Evolutionary conservation across 371 early-diverging fungal species (phyloP).

Genomic region (Mortierella sp.): DNA sequence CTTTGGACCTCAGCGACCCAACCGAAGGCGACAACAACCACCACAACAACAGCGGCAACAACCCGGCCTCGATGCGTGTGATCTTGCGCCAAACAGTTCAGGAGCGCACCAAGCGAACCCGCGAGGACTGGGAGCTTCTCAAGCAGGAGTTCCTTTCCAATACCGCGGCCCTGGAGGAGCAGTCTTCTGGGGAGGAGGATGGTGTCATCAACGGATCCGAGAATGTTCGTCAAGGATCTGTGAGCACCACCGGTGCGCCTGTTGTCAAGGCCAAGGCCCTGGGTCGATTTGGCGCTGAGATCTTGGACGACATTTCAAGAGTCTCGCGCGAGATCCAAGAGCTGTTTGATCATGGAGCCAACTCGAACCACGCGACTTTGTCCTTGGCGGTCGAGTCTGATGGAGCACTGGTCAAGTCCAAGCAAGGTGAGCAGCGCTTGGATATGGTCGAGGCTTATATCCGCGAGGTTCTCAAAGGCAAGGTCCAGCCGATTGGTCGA

Average conservation of each 20-base stretch:
- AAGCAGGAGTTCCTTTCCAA: constrained; percentile 55
- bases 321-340: constrained; percentile 48
- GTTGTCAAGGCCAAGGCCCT: constrained; percentile 36
- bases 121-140: constrained; percentile 55
- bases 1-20: constrained; percentile 23
- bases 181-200: constrained; percentile 29
- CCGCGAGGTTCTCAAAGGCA: constrained; percentile 39
- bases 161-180: constrained; percentile 28
- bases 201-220: neutral
- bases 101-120: constrained; percentile 53
- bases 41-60: constrained; percentile 5
- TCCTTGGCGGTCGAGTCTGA: constrained; percentile 44
- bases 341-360: constrained; percentile 42
- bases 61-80: constrained; percentile 36
- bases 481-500: constrained; percentile 50
- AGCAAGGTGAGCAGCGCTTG: constrained; percentile 36
- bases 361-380: constrained; percentile 28
- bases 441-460: constrained; percentile 40
- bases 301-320: constrained; percentile 46
- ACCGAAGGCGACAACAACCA: neutral
- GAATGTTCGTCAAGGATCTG: constrained; percentile 11
- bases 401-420: constrained; percentile 44
- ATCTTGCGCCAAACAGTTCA: constrained; percentile 53
- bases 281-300: constrained; percentile 46
- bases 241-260: constrained; percentile 6